These are phyloP conservation scores for Tetrastigma voinierianum DNA, from an alignment of 164 flowering plant genomes.

Conservation along the genomic window DNA sequence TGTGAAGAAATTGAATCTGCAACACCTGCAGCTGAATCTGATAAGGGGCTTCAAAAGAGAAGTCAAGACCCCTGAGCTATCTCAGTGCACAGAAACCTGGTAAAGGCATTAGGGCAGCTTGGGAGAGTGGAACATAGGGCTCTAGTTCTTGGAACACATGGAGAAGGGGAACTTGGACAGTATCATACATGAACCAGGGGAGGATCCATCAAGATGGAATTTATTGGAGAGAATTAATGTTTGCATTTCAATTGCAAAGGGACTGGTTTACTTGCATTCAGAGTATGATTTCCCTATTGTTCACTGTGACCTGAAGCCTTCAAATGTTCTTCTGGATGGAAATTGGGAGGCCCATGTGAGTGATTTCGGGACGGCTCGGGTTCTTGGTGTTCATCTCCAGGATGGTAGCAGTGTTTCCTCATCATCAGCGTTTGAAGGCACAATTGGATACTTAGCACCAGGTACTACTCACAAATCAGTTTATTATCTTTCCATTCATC, in stretches of 20 bases:
- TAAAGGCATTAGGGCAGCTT: conserved; percentile 76
- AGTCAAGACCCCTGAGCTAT: conserved; percentile 47
- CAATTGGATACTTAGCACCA: conserved; percentile 91
- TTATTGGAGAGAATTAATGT: conserved; percentile 50
- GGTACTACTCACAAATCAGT: conserved; percentile 61
- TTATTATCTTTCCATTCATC: background rate
- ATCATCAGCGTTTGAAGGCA: conserved; percentile 74
- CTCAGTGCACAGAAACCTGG: conserved; percentile 73
- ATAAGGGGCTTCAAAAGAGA: conserved; percentile 67
- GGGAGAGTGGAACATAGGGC: conserved; percentile 80
- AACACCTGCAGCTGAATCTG: conserved; percentile 54
- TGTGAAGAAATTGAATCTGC: conserved; percentile 59
- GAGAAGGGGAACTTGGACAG: conserved; percentile 75
- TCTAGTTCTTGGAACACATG: conserved; percentile 74
- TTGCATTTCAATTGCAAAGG: conserved; percentile 56
- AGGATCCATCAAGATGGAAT: conserved; percentile 45
- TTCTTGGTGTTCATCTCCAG: conserved; percentile 57
- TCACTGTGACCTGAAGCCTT: conserved; percentile 88
- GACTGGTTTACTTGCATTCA: conserved; percentile 66
- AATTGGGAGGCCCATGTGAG: conserved; percentile 74
- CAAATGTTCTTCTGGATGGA: conserved; percentile 68
- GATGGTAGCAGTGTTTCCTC: conserved; percentile 42
- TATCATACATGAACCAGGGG: conserved; percentile 46
- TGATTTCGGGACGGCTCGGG: conserved; percentile 87
- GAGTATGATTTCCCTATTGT: conserved; percentile 65